Evolutionary conservation across 2,329 filamentous ascomycete genomes (phyloP).

Genomic region (Dactylellina sp.): DNA sequence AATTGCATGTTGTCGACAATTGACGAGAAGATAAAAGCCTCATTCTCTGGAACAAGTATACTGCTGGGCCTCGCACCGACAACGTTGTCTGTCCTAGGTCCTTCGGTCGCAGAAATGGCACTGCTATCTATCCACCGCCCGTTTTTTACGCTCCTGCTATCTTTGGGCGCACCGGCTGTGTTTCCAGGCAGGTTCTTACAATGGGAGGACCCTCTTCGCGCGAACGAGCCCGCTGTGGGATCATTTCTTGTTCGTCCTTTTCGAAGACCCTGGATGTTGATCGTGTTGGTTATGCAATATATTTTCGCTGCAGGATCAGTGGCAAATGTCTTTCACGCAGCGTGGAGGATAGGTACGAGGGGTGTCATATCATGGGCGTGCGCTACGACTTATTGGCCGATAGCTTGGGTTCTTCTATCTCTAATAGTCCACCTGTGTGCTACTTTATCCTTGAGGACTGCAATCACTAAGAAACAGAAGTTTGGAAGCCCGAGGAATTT

Average conservation of each 20-base stretch:
- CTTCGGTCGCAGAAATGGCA: constrained; percentile 27
- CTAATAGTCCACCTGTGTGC: constrained; percentile 32
- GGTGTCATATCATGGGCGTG: constrained; percentile 31
- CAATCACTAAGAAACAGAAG: constrained; percentile 15
- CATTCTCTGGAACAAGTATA: constrained; percentile 24
- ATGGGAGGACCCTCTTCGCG: constrained; percentile 29
- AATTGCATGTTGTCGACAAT: constrained; percentile 22
- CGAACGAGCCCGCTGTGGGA: constrained; percentile 27
- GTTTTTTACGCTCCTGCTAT: constrained; percentile 14
- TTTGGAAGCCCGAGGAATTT: not conserved
- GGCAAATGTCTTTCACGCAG: constrained; percentile 25
- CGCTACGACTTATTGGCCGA: constrained; percentile 22
- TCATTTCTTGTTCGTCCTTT: constrained; percentile 25
- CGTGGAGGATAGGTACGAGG: constrained; percentile 20
- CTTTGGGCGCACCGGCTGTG: constrained; percentile 17
- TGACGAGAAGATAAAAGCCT: constrained; percentile 29
- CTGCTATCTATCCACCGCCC: constrained; percentile 26
- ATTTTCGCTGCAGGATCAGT: constrained; percentile 1
- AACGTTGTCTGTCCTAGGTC: constrained; percentile 28
- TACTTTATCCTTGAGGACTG: constrained; percentile 15
- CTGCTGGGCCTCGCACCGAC: constrained; percentile 23
- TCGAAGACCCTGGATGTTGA: not conserved
- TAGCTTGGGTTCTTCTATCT: constrained; percentile 17
- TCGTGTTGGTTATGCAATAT: constrained; percentile 14
- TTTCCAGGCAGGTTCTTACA: constrained; percentile 32